These are phyloP conservation scores for Solanum hybrid DNA, from an alignment of 305 asterid genomes.

Conservation along the genomic window DNA sequence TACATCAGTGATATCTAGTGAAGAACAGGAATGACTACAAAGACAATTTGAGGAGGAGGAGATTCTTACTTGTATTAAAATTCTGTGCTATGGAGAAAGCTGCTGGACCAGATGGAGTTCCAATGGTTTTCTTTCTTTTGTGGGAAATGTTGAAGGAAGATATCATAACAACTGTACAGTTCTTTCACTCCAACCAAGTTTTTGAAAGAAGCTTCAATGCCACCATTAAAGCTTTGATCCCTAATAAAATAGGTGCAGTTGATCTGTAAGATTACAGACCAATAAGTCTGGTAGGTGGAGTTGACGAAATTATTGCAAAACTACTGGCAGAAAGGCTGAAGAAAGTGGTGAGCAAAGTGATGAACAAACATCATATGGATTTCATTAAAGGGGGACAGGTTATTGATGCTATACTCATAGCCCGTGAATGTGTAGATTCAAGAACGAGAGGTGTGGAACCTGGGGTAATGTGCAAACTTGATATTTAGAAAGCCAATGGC, in stretches of 20 bases:
- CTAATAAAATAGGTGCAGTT: neutral
- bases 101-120: neutral
- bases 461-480: neutral
- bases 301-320: neutral
- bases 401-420: neutral
- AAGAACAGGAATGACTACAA: neutral
- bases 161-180: neutral
- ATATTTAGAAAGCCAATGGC: neutral
- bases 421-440: neutral
- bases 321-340: neutral
- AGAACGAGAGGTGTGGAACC: neutral
- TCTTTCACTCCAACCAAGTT: neutral
- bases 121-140: neutral
- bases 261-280: neutral
- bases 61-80: neutral
- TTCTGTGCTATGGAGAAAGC: neutral
- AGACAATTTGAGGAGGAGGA: neutral
- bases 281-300: neutral
- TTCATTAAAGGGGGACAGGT: neutral
- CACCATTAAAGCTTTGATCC: neutral
- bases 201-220: neutral
- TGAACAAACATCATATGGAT: neutral
- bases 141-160: neutral
- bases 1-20: neutral
- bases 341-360: neutral